Base-by-base conservation (phyloP, 1,284 basidiomycete genomes). In the Flammula alnicola region DNA sequence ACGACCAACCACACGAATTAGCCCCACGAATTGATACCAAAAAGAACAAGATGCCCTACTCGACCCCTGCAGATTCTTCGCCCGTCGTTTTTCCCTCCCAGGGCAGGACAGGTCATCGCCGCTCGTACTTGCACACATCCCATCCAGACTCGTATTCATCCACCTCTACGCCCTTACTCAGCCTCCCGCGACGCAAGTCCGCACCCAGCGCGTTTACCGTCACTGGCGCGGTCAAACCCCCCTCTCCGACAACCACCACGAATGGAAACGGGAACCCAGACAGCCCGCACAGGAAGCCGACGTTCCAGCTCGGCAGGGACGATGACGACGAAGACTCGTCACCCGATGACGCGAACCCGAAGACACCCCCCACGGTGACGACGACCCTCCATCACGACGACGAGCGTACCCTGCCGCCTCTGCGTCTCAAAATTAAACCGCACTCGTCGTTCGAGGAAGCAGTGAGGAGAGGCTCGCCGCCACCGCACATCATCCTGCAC, bases 181-280 rank as follows among this genome's bases (percentile, higher is more conserved):
- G 64, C 33, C 74, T 84, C 43, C 83, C 84, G 23, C 73, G 75
- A n/a, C 67, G 76, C 23, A 39, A 48, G 11, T 17, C 54, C 44
- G 61, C 57, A 1, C 41, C 48, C 1, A 31, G 51, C 30, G 12
- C 44, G 4, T 23, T 44, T 22, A 27, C 52, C 57, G 52, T 5
- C 33, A 44, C 35, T 47, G 27, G 2, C 32, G 12, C 22, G 27
- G 31, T 30, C 47, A 58, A 50, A 3, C 29, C 44, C 1, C 48
- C 56, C 38, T 51, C 30, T 4, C 30, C 30, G 30, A 32, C 30
- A 9, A n/a, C n/a, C n/a, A n/a, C n/a, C n/a, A n/a, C n/a, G n/a
- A n/a, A n/a, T n/a, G n/a, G n/a, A n/a, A n/a, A n/a, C n/a, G n/a
- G n/a, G n/a, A n/a, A n/a, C n/a, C n/a, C 37, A 1, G 42, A 44